These are phyloP conservation scores for Phytophthora rubi DNA, from an alignment of 352 stramenopile genomes.

Conservation along the genomic window DNA sequence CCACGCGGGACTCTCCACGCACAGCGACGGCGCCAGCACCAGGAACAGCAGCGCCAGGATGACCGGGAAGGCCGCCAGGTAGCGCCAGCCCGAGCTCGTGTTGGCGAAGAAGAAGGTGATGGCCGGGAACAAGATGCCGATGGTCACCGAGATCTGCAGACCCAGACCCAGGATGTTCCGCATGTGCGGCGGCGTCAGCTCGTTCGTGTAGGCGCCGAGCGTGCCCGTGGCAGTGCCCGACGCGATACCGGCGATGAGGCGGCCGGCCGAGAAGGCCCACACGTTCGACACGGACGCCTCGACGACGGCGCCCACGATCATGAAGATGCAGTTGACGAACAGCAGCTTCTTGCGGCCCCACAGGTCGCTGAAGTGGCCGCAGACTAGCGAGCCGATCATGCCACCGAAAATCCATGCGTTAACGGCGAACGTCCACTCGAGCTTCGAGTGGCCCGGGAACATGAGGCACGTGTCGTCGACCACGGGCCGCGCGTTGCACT, in stretches of 20 bases:
- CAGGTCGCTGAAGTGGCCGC: conserved; percentile 37
- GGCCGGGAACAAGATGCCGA: too few relatives aligned
- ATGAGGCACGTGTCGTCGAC: too few relatives aligned
- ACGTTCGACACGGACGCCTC: conserved; percentile 32
- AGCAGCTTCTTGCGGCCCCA: conserved; percentile 37
- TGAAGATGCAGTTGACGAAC: conserved; percentile 40
- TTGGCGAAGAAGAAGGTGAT: too few relatives aligned
- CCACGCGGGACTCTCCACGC: conserved; percentile 49
- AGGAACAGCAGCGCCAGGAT: conserved; percentile 43
- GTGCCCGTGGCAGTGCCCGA: conserved; percentile 21
- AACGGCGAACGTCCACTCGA: conserved; percentile 24
- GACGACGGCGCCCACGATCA: conserved; percentile 37
- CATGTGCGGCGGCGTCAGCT: too few relatives aligned
- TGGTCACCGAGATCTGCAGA: too few relatives aligned
- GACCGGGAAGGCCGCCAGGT: too few relatives aligned
- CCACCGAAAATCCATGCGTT: conserved; percentile 57
- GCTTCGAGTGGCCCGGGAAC: too few relatives aligned
- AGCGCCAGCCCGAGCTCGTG: too few relatives aligned
- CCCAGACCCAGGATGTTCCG: too few relatives aligned
- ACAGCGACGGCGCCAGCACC: conserved; percentile 40
- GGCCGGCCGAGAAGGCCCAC: conserved; percentile 25
- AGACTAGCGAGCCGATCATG: conserved; percentile 53
- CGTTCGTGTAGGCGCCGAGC: conserved; percentile 17
- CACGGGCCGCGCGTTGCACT: too few relatives aligned
- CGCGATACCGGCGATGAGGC: conserved; percentile 17